Evolutionary conservation across 768 basidiomycete genomes (phyloP).

Genomic region (Agaricus blazei): DNA sequence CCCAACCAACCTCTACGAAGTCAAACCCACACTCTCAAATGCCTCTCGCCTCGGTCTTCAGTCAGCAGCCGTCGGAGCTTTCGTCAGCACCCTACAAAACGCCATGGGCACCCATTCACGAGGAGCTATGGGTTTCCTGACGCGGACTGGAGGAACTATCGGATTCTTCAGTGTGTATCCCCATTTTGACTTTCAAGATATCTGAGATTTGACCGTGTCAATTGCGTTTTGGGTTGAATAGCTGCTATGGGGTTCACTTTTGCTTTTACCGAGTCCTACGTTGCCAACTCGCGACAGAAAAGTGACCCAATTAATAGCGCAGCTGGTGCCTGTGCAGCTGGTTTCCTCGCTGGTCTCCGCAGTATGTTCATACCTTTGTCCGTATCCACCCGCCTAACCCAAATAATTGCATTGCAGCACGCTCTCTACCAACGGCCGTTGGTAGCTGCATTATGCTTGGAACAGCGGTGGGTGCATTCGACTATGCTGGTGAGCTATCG

Average conservation of each 20-base stretch:
- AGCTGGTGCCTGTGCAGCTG: conserved; percentile 87
- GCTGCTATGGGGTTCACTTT: conserved; percentile 89
- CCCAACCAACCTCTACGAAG: conserved; percentile 28
- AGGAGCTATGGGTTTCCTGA: conserved; percentile 83
- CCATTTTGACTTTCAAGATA: neutral
- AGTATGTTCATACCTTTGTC: conserved; percentile 36
- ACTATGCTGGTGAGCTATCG: conserved; percentile 65
- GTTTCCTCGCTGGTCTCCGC: conserved; percentile 84
- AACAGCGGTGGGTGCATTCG: conserved; percentile 74
- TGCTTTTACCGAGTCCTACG: conserved; percentile 72
- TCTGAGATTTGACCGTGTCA: neutral
- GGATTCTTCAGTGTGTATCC: conserved; percentile 77
- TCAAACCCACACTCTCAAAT: conserved; percentile 51
- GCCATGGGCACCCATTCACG: conserved; percentile 69
- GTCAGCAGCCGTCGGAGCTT: conserved; percentile 57
- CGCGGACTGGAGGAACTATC: conserved; percentile 84
- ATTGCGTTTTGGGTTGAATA: conserved; percentile 22
- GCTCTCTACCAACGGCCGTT: conserved; percentile 78
- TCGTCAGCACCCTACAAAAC: conserved; percentile 72
- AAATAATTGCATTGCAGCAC: conserved; percentile 39
- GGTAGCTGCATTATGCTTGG: conserved; percentile 78
- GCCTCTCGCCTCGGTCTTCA: conserved; percentile 59
- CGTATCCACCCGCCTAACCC: conserved; percentile 11
- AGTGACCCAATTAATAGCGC: conserved; percentile 82
- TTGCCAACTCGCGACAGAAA: conserved; percentile 75